Base-by-base conservation (phyloP, 2,329 filamentous ascomycete genomes). In the Fusarium protoensiforme region DNA sequence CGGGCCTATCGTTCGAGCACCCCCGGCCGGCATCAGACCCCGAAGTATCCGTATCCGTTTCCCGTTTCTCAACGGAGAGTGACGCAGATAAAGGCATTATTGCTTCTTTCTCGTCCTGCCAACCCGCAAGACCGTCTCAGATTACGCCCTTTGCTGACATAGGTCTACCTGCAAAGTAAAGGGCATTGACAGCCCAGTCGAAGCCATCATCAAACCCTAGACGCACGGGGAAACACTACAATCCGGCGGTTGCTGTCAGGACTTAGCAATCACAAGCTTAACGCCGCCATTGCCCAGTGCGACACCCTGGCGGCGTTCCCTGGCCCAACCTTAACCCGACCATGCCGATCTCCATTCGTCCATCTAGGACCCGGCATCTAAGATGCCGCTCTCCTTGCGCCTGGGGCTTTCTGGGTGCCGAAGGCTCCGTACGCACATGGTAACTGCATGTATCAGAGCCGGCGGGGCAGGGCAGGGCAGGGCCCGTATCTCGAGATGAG, bases 1-100 rank as follows among this genome's bases (percentile, higher is more conserved):
- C 62, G 41, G 64, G 41, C 43, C 61, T 62, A 62, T 54, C 43
- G 60, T 62, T 27, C 27, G 14, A 27, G 46, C n/a, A 54, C n/a
- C 60, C 31, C 22, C 43, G 38, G 33, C 27, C 46, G 24, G 46
- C 24, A 29, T 29, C 46, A 51, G 18, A 54, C 60, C 60, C 41
- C 31, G 36, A 24, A 41, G 31, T 63, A 39, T 43, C 67, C 61
- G 31, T 63, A 39, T 43, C 67, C 61, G 56, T 61, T 33, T 67
- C 68, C 46, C 61, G 68, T 61, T 59, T 46, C 36, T 29, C 35
- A 41, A 58, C 68, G 68, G 68, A 70, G 65, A 61, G 48, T 53
- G 67, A 29, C 5, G 31, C 43, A 36, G 29, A 58, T 57, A 56
- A 27, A 62, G 39, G 29, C 38, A 31, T 31, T 53, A 29, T 64